Evolutionary conservation across 139 green algal genomes (phyloP), one percentile per base, ranked within the genome.

Genomic region (Micromonas commoda): DNA sequence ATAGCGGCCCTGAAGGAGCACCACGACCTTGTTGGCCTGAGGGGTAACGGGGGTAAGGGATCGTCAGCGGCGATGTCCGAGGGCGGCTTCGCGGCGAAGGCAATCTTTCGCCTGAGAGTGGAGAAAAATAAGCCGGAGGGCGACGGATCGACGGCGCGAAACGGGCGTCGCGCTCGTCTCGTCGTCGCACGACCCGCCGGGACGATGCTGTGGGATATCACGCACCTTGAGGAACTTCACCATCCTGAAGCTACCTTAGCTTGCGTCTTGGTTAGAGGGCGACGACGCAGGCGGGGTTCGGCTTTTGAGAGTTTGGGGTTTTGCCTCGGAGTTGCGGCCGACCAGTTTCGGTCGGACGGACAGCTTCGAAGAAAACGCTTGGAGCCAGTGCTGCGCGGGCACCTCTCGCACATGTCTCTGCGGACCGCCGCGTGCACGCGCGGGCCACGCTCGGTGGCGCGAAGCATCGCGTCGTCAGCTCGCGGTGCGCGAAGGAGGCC

Each of bases 11-110:
- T 85, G 83, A 51, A 96, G 83, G 70, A 96, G 79, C 53, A 97
- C 89, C 54, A 97, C 91, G 64, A 97, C 92, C 90, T 97, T 96
- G 74, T 85, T 86, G 23, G 85, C 70, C 90, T 96, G 85, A 34
- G 28, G 63, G 1, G 63, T 6, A 68, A 23, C n/a, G 20, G 31
- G 31, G 20, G 5, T 76, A 37, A 34, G 28, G 35, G 78, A 70
- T 32, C 32, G 6, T 51, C 21, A 2, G 23, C 1, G 67, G 39
- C n/a, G 9, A 60, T 3, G 21, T 29, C 20, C 24, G 65, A n/a
- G 32, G 19, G 66, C 2, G 24, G 72, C 19, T 64, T 13, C 28
- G 5, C 53, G 65, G 3, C 4, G 45, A 52, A 81, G 28, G 37
- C 29, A 32, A 35, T 57, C 68, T 51, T 51, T 33, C 3, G 21